Conservation (phyloP, 768 basidiomycete genomes). For the Cyathus striatus region DNA sequence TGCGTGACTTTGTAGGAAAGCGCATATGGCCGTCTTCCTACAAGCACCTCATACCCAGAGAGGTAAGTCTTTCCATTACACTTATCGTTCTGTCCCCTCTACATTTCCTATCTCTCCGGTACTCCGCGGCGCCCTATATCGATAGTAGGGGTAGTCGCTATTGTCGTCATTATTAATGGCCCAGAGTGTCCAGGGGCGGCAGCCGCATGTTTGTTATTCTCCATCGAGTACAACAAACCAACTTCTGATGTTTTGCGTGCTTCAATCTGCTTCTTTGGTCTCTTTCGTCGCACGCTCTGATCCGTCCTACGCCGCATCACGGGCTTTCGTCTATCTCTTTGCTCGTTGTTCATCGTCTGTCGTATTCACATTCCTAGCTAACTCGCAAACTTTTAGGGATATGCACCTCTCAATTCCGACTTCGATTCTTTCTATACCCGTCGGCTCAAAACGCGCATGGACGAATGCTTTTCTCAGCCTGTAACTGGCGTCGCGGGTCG, state of each 20-base stretch:
- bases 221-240: too few relatives aligned
- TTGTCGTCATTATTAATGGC: too few relatives aligned
- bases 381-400: too few relatives aligned
- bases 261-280: conserved; percentile 1
- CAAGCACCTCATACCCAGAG: conserved; percentile 74
- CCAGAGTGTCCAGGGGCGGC: too few relatives aligned
- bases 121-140: not conserved
- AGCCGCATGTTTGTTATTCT: too few relatives aligned
- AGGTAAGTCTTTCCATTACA: conserved; percentile 68
- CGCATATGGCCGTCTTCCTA: conserved; percentile 64
- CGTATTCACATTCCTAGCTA: too few relatives aligned
- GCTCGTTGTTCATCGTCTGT: too few relatives aligned
- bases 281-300: conserved; percentile 5
- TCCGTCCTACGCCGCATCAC: conserved; percentile 5
- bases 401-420: conserved; percentile 94
- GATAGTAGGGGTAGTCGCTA: too few relatives aligned
- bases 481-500: conserved; percentile 95
- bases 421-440: conserved; percentile 99
- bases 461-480: conserved; percentile 92
- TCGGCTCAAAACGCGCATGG: conserved; percentile 88
- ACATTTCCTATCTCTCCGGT: conserved; percentile 1
- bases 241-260: not conserved
- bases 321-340: too few relatives aligned
- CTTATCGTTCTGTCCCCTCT: conserved; percentile 2
- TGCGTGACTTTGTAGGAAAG: conserved; percentile 95